Evolutionary conservation across 805 yeast species (phyloP), one percentile per base, ranked within the genome.

Genomic region (Barnettozyma pratensis): DNA sequence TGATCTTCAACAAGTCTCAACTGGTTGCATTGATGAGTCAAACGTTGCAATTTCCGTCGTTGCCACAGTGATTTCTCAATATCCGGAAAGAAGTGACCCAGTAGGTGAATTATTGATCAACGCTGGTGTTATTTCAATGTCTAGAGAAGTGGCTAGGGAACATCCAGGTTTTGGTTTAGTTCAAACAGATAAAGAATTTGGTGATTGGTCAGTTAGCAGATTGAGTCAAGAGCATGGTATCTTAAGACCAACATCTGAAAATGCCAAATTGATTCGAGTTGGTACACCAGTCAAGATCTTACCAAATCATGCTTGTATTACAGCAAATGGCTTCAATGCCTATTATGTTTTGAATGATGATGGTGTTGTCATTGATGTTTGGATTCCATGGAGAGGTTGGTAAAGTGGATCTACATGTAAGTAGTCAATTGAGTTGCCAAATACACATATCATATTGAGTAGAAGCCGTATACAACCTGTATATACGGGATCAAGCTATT

Each of bases 201-300:
- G 74, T 6, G 68, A 73, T 41, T 86, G 91, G 91, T 63, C 65
- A 42, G 79, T 87, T 10, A 85, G 80, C 35, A 72, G 90, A 54
- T 64, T 87, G 42, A 79, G 87, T 48, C 94, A 87, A 62, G 95
- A 87, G 58, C 95, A 87, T 60, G 95, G 94, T 9, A 81, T 87
- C 38, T 64, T 86, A 43, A 70, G 67, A n/a, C 82, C 87, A 3
- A 49, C 47, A 49, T 27, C 44, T 37, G 39, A 49, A 7, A 40
- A 44, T 5, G 54, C 58, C 14, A 49, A 65, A 39, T 62, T 79
- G 58, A 68, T 79, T 27, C 81, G 81, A 27, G 54, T 67, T 32
- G 89, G 89, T 1, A 71, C 80, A 1, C 73, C 75, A 49, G 72
- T 85, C 8, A 66, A 67, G 31, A 70, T 86, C 34, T 54, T 79